Conservation (phyloP, 1,139 yeast species). For the Hemisphaericaspora xylanilytica region DNA sequence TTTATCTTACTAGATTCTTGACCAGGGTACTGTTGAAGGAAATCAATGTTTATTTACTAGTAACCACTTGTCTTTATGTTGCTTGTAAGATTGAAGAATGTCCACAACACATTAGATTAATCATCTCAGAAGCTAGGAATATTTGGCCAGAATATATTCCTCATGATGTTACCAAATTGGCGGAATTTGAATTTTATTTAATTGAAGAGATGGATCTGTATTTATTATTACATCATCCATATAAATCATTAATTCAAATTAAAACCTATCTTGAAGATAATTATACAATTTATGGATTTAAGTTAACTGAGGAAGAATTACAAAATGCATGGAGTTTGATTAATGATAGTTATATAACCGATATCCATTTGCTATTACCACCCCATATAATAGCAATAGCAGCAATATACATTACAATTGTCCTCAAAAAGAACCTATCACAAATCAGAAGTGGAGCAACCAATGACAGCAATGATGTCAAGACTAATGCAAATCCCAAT, state of each 20-base stretch:
- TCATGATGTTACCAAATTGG: conserved; percentile 87
- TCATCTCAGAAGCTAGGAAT: conserved; percentile 80
- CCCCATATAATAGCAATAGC: conserved; percentile 91
- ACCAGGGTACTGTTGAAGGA: conserved; percentile 74
- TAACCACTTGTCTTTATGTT: conserved; percentile 82
- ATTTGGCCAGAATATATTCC: conserved; percentile 96
- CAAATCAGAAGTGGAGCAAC: conserved; percentile 15
- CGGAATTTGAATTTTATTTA: conserved; percentile 92
- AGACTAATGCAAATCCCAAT: conserved; percentile 4
- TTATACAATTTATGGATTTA: conserved; percentile 28
- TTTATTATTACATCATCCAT: conserved; percentile 85
- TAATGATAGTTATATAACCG: conserved; percentile 88
- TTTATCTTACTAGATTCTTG: conserved; percentile 72
- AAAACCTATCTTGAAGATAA: conserved; percentile 39
- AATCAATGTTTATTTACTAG: conserved; percentile 73
- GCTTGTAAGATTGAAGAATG: conserved; percentile 95
- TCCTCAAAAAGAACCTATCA: conserved; percentile 46
- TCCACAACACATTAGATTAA: conserved; percentile 87
- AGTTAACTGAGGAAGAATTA: conserved; percentile 62
- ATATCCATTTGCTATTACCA: conserved; percentile 74
- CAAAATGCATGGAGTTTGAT: conserved; percentile 88
- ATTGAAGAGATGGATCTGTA: conserved; percentile 86
- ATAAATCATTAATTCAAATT: conserved; percentile 68
- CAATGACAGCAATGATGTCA: conserved; percentile 7
- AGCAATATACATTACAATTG: conserved; percentile 71